A percentile compares a stretch with the other conserved stretches of the same genome.
phyloP scores from a whole-genome alignment of 345 rosid genomes.

The Bruguiera sexangula region DNA sequence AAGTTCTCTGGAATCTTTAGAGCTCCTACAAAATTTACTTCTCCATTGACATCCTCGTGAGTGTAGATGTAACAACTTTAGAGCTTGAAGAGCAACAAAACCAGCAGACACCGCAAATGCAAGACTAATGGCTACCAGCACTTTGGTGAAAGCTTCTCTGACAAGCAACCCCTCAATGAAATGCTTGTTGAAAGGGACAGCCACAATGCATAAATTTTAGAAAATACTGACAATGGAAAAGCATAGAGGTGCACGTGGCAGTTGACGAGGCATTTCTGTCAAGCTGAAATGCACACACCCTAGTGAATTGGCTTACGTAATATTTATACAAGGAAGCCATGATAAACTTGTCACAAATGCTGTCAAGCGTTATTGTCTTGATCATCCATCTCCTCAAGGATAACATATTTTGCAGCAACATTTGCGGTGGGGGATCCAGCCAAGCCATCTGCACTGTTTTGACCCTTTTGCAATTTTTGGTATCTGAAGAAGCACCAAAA shows the following conservation, averaged over 20 bases:
- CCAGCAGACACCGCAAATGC: neutral
- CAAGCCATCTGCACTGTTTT: constrained; percentile 32
- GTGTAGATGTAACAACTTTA: neutral
- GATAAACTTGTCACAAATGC: constrained; percentile 19
- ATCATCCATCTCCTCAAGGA: constrained; percentile 84
- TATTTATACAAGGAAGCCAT: neutral
- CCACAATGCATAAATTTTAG: neutral
- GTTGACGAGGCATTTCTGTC: too few relatives aligned
- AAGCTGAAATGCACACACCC: neutral
- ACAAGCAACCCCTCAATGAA: constrained; percentile 5
- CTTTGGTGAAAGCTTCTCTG: neutral
- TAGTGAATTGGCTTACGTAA: neutral
- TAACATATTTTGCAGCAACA: constrained; percentile 66
- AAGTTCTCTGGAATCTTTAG: too few relatives aligned
- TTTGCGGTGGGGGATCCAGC: constrained; percentile 21
- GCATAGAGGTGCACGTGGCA: neutral
- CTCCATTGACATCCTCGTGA: too few relatives aligned
- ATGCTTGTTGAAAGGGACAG: neutral
- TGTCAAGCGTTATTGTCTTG: constrained; percentile 43
- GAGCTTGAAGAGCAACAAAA: neutral
- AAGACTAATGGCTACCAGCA: neutral
- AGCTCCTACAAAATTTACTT: neutral
- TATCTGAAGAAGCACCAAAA: constrained; percentile 44
- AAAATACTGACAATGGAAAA: neutral
- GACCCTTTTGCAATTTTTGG: constrained; percentile 56